Base-by-base conservation (phyloP, 2,329 filamentous ascomycete genomes). In the Aspergillus neoniger region DNA sequence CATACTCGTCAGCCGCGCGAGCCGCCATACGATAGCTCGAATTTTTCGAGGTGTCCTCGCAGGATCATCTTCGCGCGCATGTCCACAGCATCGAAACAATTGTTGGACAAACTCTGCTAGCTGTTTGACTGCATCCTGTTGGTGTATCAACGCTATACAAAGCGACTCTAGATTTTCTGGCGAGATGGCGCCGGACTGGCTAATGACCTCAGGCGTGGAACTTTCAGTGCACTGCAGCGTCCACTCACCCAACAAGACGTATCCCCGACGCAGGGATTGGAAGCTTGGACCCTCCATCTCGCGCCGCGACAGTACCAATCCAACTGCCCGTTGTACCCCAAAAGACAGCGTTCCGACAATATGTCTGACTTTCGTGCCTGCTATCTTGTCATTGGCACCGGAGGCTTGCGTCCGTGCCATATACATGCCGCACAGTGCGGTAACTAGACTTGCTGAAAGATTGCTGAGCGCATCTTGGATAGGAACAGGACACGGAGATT, bases 391-490 rank as follows among this genome's bases (percentile, higher is more conserved):
- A 14, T 38, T 50, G 5, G 49, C 52, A 49, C 62, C 58, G 9
- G 60, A 25, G 10, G 65, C 61, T 51, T 70, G 67, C 58, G 70
- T 71, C 25, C 74, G 70, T 32, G 74, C 71, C 41, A 76, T 71
- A 55, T 72, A 72, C 70, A 77, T 76, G 15, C 74, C 73, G 52
- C 75, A 77, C 39, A 77, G 64, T 6, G 72, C 74, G 41, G 69
- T 69, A 32, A 76, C 60, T 30, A 77, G 67, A 58, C 75, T 77
- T 14, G 71, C 67, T 32, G 70, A 60, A 23, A 77, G 70, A 56
- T 77, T 77, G 66, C 68, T 76, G 4, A 77, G 58, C 5, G 74
- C 74, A 59, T 77, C 74, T 58, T 74, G 68, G 21, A 77, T 69
- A 2, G 67, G 72, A 15, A 76, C 54, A 21, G 74, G 74, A 43